Base-by-base conservation (phyloP, 768 basidiomycete genomes). In the Russula foetens region DNA sequence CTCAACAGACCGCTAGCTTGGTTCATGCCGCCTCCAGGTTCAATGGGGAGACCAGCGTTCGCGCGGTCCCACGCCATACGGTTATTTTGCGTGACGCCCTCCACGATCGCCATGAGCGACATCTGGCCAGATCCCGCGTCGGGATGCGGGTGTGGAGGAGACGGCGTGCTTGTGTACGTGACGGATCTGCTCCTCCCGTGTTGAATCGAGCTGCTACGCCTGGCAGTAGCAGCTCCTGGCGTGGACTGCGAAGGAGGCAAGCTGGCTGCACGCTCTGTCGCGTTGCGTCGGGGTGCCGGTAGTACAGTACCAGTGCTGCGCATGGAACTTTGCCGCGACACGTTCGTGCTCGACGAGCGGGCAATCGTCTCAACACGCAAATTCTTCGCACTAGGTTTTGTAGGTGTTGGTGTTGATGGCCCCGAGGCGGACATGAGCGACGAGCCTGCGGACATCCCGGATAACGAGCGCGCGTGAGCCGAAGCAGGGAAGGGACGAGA, bases 41-140 rank as follows among this genome's bases (percentile, higher is more conserved):
- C 60, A n/a, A 21, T 6, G 9, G 60, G 49, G 29, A 56, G 15
- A n/a, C 45, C 56, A 8, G 54, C 45, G 26, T 21, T 41, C 5
- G 56, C 46, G 17, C 57, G 65, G 67, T 67, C 64, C 69, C 69
- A 65, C 45, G 66, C 59, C 24, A 67, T 55, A 57, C 74, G 69
- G 53, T 78, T 77, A 57, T 71, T 66, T 48, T 72, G 72, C 26
- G 84, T 70, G 47, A 87, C 81, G 58, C 76, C 79, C 66, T 87
- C 85, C 9, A 89, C 82, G 63, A 89, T 83, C 66, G 80, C 83
- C 84, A 88, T 84, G 68, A 88, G 64, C 14, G 62, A 63, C 53
- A 53, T 14, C 53, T 62, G 71, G 45, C 79, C 85, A 33, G 64
- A 65, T 19, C 47, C 50, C 6, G 19, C 59, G n/a, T 49, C 29